Percentiles rank a stretch among this genome's conserved stretches.
Conservation (phyloP, 257 asterid species). For the Solanum lignicaule region DNA sequence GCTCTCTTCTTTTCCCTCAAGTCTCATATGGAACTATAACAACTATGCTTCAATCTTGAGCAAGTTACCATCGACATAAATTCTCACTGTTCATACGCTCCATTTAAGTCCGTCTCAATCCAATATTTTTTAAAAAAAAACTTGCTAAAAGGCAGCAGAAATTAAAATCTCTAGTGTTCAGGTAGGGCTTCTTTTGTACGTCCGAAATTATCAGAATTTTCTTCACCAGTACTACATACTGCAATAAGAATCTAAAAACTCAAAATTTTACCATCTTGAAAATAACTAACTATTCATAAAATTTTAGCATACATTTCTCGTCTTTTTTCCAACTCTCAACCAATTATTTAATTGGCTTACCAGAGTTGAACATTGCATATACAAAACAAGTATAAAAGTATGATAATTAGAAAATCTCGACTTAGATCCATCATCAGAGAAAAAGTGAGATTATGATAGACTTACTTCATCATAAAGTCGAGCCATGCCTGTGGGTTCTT, state of each 20-base stretch:
- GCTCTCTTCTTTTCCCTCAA: not conserved
- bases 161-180: not conserved
- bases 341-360: not conserved
- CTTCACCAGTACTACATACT: not conserved
- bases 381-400: not conserved
- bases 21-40: not conserved
- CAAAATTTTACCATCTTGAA: not conserved
- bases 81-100: not conserved
- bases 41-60: not conserved
- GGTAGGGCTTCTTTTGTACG: not conserved
- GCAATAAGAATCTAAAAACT: not conserved
- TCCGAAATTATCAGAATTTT: not conserved
- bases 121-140: not conserved
- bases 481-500: conserved; percentile 96
- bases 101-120: not conserved
- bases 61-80: not conserved
- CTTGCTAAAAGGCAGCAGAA: not conserved
- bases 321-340: not conserved
- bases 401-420: not conserved
- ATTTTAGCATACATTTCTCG: not conserved
- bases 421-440: not conserved
- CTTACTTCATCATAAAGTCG: conserved; percentile 97
- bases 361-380: not conserved
- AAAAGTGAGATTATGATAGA: not conserved
- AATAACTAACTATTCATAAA: not conserved